These are phyloP conservation scores for Entamoeba nuttalli DNA, from an alignment of 208 protist species.

Conservation along the genomic window DNA sequence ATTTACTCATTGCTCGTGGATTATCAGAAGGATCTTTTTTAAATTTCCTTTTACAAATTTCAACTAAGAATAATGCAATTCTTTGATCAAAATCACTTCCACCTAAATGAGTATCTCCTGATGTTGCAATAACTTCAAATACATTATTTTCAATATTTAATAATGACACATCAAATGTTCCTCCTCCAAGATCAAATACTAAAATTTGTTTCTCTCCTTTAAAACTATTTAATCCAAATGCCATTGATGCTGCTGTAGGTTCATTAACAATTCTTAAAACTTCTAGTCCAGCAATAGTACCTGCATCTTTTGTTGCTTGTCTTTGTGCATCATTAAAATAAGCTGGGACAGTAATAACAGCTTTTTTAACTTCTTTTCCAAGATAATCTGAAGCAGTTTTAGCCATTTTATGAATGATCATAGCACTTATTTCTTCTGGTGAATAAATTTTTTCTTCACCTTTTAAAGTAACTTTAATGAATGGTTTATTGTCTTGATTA, in stretches of 20 bases:
- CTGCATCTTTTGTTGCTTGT: constrained; percentile 94
- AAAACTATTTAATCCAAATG: constrained; percentile 79
- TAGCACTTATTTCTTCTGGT: constrained; percentile 86
- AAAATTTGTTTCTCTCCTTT: constrained; percentile 36
- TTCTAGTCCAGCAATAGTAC: constrained; percentile 83
- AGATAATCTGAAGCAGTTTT: constrained; percentile 82
- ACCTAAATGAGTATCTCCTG: constrained; percentile 94
- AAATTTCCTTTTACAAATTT: background rate
- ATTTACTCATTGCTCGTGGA: background rate
- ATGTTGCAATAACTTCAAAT: constrained; percentile 93
- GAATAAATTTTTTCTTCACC: constrained; percentile 43
- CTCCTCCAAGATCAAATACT: constrained; percentile 87
- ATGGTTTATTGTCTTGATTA: background rate
- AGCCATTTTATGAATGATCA: constrained; percentile 88
- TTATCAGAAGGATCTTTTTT: background rate
- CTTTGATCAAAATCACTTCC: constrained; percentile 67
- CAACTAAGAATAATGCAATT: no score
- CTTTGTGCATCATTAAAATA: constrained; percentile 98
- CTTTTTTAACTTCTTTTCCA: constrained; percentile 67
- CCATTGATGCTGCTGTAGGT: constrained; percentile 82
- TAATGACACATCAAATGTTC: constrained; percentile 78
- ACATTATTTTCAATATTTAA: constrained; percentile 91
- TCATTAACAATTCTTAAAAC: constrained; percentile 96
- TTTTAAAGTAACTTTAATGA: constrained; percentile 38
- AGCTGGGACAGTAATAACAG: constrained; percentile 88